Evolutionary conservation across 805 yeast genomes (phyloP), one percentile per base, ranked within the genome.

Genomic region (Lipomyces mesembrius): DNA sequence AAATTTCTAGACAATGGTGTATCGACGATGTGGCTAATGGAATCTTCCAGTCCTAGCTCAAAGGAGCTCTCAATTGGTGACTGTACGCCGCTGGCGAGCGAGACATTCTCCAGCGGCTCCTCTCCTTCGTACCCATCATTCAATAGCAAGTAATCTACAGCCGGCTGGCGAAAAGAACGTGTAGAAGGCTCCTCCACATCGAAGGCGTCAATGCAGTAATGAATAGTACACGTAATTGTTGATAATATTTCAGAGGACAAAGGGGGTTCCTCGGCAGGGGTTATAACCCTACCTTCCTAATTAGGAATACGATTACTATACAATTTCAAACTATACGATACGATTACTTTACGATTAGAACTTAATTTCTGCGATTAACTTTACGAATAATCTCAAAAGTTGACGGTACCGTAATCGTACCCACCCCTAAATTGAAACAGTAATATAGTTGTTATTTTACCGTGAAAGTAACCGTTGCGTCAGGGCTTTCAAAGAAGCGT

Each of bases 371-470:
- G 55, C 55, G 55, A 52, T 52, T 52, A 20, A 52, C 55, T 52
- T 52, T 52, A 22, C 55, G 29, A 52, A 52, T 52, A 52, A 27
- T 51, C 14, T 51, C 14, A 25, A 25, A 22, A 22, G 27, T 51
- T 51, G 55, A 51, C 55, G 55, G 55, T 51, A 51, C 32, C 55
- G 55, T 20, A 51, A 51, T 51, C 55, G 55, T 51, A 51, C n/a
- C 55, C 55, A 51, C 29, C 29, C 5, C 29, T 27, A 27, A n/a
- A n/a, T n/a, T n/a, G n/a, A n/a, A n/a, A n/a, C n/a, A n/a, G n/a
- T n/a, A n/a, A n/a, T n/a, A n/a, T n/a, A n/a, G n/a, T n/a, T n/a
- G n/a, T n/a, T n/a, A n/a, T n/a, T n/a, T n/a, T n/a, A n/a, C n/a
- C n/a, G n/a, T n/a, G n/a, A n/a, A n/a, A n/a, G n/a, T n/a, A n/a